These are phyloP conservation scores for Avena atlantica DNA, from an alignment of 176 grass and related monocot species.

Conservation along the genomic window DNA sequence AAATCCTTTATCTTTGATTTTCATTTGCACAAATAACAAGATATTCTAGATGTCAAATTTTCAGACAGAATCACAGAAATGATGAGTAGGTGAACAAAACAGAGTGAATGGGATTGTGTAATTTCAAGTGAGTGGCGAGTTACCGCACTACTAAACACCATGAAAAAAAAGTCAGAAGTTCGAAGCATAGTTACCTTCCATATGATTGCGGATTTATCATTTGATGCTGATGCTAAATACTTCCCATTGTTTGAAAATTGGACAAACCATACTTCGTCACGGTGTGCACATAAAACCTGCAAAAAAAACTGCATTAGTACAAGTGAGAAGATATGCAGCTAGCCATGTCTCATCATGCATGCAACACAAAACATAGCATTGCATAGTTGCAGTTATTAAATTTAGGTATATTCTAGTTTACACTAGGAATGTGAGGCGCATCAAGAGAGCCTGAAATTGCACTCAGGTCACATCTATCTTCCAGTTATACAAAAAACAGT, in stretches of 20 bases:
- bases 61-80: background rate
- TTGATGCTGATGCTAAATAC: slow-evolving; percentile 90
- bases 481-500: background rate
- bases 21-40: slow-evolving; percentile 18
- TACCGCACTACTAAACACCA: slow-evolving; percentile 5
- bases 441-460: background rate
- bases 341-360: slow-evolving; percentile 14
- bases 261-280: slow-evolving; percentile 93
- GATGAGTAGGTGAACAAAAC: background rate
- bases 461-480: background rate
- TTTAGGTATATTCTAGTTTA: background rate
- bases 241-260: slow-evolving; percentile 92
- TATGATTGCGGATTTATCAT: slow-evolving; percentile 85
- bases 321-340: slow-evolving; percentile 33
- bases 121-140: slow-evolving; percentile 7
- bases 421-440: background rate
- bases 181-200: slow-evolving; percentile 82
- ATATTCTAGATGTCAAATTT: background rate
- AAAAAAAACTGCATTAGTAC: slow-evolving; percentile 32
- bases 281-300: slow-evolving; percentile 75
- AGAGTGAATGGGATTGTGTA: background rate
- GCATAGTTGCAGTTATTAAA: background rate
- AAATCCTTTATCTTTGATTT: background rate
- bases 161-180: slow-evolving; percentile 20
- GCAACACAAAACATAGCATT: slow-evolving; percentile 4